Base-by-base conservation (phyloP, 768 basidiomycete genomes). In the Infundibulicybe gibba region DNA sequence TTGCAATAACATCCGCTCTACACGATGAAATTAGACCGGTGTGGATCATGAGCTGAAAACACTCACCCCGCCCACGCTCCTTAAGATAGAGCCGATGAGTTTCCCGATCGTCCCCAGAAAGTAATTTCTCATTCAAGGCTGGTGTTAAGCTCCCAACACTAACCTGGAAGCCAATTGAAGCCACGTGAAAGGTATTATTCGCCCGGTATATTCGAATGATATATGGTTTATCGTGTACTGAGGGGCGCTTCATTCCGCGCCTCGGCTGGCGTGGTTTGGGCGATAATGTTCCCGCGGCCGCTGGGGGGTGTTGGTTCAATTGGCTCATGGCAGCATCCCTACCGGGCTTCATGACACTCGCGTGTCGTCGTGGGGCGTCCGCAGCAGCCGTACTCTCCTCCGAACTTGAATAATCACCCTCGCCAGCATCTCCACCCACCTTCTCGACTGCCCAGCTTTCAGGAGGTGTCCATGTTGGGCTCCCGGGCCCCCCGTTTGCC, bases 1-100 rank as follows among this genome's bases (percentile, higher is more conserved):
- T 15, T 80, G 78, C 6, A 81, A 82, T 47, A 99, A 70, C 33
- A 93, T 73, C 11, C 95, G 86, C 58, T 98, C 94, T 95, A 59
- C 11, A 15, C 17, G 49, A 37, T 39, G 44, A 35, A 46, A 40
- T 17, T 44, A 25, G 41, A 42, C 11, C 31, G 44, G 37, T 8
- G 34, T 44, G 32, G 49, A 43, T 30, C 3, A 40, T 2, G 30
- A 17, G 19, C 16, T 44, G 17, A 38, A 43, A 10, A 12, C 8
- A 66, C 79, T 32, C 44, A 88, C 88, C 88, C 66, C 87, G 63
- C 42, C 87, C 87, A 9, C 85, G 75, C 61, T 90, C 86, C 60
- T 81, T 83, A 51, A 91, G 59, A 66, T 87, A 94, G 48, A 84
- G 63, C 54, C 79, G 78, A 72, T 88, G 83, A 12, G 72, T 74